Base-by-base conservation (phyloP, 2,329 filamentous ascomycete species). In the Ceratocystis alfenasii region DNA sequence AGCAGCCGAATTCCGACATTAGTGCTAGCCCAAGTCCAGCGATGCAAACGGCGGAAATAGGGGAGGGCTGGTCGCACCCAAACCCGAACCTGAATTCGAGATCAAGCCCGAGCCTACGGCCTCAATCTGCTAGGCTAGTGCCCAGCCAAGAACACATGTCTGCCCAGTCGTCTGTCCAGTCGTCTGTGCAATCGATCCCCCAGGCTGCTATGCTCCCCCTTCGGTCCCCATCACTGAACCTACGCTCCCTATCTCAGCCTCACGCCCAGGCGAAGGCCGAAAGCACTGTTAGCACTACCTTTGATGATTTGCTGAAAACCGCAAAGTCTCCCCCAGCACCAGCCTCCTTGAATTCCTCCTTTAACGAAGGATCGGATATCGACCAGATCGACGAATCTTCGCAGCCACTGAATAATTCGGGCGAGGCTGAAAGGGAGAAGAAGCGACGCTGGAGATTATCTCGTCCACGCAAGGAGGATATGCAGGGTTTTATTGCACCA, bases 281-380 rank as follows among this genome's bases (percentile, higher is more conserved):
- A 25, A 28, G 55, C 36, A 2, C 50, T 45, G 28, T 53, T 45
- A 12, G 53, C 15, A 20, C 33, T 2, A 61, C n/a, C 45, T 75
- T 78, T 65, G 81, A 74, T 30, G 62, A 33, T 22, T 25, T 66
- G 30, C 73, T 92, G 41, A 86, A 83, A 69, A 84, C 86, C 0
- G 84, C 85, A 69, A 81, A 82, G 68, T 95, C 90, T 0, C 89
- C 89, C 0, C 84, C 88, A 0, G 84, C 86, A 0, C 84, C 88
- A 0, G 84, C 86, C 2, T 95, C 91, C 0, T 79, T 91, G 67
- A 85, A 89, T 70, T 93, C 90, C 33, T 85, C 82, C 0, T 84
- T 85, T 69, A 94, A 93, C 28, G 91, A 95, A 70, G 84, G 87
- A 25, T 95, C 90, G 0, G 91, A 96, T 72, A 73, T 86, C 36